A percentile compares a stretch with the other conserved stretches of the same genome.
phyloP scores from a whole-genome alignment of 768 basidiomycete genomes.

The Kondoa malvinella region DNA sequence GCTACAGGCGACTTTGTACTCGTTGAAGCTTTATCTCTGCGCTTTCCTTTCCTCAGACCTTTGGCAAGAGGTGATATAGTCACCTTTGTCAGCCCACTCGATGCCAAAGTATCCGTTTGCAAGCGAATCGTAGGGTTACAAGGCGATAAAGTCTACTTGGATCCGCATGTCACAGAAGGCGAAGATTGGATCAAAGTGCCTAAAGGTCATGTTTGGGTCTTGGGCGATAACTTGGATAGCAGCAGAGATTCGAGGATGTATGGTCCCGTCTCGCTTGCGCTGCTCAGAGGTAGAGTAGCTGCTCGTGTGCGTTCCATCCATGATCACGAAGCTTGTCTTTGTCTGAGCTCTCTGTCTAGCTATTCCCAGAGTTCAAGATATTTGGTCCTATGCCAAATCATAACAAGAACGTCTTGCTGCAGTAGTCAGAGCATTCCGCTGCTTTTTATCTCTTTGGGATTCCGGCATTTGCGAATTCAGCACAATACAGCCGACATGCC shows the following conservation, averaged over 20 bases:
- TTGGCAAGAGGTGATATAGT: conserved; percentile 61
- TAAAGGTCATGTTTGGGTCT: conserved; percentile 72
- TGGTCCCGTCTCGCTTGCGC: conserved; percentile 70
- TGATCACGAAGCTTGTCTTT: background rate
- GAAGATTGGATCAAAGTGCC: conserved; percentile 62
- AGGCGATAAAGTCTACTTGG: conserved; percentile 11
- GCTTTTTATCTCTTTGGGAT: too few species aligned
- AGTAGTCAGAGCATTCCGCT: too few species aligned
- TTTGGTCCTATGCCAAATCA: too few species aligned
- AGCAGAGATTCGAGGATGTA: conserved; percentile 83
- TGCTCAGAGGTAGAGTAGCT: conserved; percentile 49
- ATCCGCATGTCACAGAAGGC: conserved; percentile 33
- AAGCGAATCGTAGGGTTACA: conserved; percentile 38
- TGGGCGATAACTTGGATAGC: conserved; percentile 66
- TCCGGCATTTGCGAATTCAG: too few species aligned
- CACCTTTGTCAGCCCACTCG: conserved; percentile 51
- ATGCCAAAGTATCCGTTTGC: conserved; percentile 33
- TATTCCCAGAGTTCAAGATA: too few species aligned
- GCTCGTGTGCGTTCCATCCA: background rate
- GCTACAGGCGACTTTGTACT: conserved; percentile 9
- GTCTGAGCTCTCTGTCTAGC: background rate
- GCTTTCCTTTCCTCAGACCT: background rate
- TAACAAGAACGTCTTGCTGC: too few species aligned
- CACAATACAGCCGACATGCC: too few species aligned
- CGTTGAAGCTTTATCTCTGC: background rate